These are phyloP conservation scores for Fusarium transvaalense DNA, from an alignment of 2,329 filamentous ascomycete species.

Conservation along the genomic window DNA sequence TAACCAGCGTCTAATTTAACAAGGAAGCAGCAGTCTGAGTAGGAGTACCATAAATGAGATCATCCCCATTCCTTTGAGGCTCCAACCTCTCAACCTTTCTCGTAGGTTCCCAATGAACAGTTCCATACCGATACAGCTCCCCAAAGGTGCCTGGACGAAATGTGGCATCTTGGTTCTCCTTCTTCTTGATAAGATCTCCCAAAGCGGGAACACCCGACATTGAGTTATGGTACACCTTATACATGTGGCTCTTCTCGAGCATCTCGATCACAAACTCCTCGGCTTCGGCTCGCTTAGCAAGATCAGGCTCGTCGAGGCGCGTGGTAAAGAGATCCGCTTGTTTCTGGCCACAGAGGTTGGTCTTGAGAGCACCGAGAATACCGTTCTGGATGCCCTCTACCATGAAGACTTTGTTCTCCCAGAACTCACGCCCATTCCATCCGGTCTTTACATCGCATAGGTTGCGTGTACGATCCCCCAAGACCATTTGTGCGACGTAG, in stretches of 20 bases:
- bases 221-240: conserved; percentile 56
- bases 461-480: conserved; percentile 52
- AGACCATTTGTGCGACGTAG: conserved; percentile 55
- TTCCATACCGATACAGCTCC: conserved; percentile 53
- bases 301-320: conserved; percentile 49
- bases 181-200: conserved; percentile 51
- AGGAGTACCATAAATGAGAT: conserved; percentile 34
- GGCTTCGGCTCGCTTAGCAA: conserved; percentile 42
- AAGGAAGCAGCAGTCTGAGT: conserved; percentile 1
- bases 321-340: conserved; percentile 53
- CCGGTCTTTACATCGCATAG: conserved; percentile 49
- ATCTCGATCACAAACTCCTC: conserved; percentile 52
- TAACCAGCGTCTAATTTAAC: not conserved
- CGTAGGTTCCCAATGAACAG: conserved; percentile 51
- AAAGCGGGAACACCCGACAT: conserved; percentile 49
- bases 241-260: conserved; percentile 53
- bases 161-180: conserved; percentile 45
- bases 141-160: conserved; percentile 53
- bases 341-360: conserved; percentile 46
- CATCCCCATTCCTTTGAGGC: conserved; percentile 41
- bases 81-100: conserved; percentile 45
- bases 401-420: conserved; percentile 50
- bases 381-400: conserved; percentile 51
- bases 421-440: conserved; percentile 53
- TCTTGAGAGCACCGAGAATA: conserved; percentile 50